phyloP scores from a whole-genome alignment of 768 basidiomycete genomes.

The Melanogaster broomeanus region DNA sequence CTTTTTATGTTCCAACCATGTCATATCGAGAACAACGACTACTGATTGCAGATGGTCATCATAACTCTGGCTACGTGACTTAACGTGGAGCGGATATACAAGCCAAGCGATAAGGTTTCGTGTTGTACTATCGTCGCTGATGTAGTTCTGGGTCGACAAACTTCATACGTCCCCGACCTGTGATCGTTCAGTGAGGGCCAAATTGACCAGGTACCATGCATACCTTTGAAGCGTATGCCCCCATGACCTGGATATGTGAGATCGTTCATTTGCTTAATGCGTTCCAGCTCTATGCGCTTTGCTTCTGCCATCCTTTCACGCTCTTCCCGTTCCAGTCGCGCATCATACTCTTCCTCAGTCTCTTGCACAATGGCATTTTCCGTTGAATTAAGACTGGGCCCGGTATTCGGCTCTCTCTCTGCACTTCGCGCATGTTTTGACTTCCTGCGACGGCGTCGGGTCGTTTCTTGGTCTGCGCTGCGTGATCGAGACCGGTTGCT shows the following conservation, averaged over 20 bases:
- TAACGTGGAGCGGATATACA: not conserved
- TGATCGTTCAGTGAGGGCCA: not conserved
- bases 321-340: slow-evolving; percentile 67
- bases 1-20: slow-evolving; percentile 16
- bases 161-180: slow-evolving; percentile 69
- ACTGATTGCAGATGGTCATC: not conserved
- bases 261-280: slow-evolving; percentile 42
- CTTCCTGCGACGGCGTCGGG: slow-evolving; percentile 25
- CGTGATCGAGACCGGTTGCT: slow-evolving; percentile 26
- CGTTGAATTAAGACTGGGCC: slow-evolving; percentile 7
- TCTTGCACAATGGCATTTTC: slow-evolving; percentile 37
- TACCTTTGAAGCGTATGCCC: slow-evolving; percentile 70
- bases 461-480: slow-evolving; percentile 25
- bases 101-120: not conserved
- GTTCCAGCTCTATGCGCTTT: slow-evolving; percentile 49
- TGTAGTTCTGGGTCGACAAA: slow-evolving; percentile 60
- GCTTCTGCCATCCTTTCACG: slow-evolving; percentile 53
- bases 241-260: slow-evolving; percentile 35
- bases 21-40: slow-evolving; percentile 12
- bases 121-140: slow-evolving; percentile 21
- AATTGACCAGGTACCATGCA: slow-evolving; percentile 1
- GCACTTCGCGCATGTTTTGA: slow-evolving; percentile 17
- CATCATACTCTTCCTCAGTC: slow-evolving; percentile 75
- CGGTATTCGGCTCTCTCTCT: slow-evolving; percentile 4
- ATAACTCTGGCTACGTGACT: slow-evolving; percentile 1